A percentile compares a stretch with the other conserved stretches of the same genome.
Conservation (phyloP, 179 eudicot species). For the Nepenthes alata region DNA sequence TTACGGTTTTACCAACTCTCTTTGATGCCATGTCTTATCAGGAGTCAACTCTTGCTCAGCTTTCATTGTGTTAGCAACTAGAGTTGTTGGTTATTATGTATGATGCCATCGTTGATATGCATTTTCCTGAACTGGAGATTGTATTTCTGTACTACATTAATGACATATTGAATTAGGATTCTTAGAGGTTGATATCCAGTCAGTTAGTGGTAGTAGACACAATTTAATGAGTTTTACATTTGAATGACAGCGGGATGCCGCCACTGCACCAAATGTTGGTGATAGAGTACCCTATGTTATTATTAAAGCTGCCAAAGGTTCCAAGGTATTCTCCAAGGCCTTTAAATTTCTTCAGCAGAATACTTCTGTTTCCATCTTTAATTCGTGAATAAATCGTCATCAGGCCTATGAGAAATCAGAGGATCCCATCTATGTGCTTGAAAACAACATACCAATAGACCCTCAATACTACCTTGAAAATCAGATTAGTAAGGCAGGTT, state of each 20-base stretch:
- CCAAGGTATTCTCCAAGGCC: conserved; percentile 50
- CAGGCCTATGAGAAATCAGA: conserved; percentile 99
- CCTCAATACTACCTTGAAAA: conserved; percentile 92
- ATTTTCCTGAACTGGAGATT: too few relatives aligned
- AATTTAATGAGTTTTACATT: background rate
- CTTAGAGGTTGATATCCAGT: too few relatives aligned
- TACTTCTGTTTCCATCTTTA: background rate
- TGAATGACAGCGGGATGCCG: conserved; percentile 80
- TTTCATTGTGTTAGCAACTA: too few relatives aligned
- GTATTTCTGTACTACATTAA: too few relatives aligned
- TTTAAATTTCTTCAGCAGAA: conserved; percentile 5
- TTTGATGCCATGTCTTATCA: too few relatives aligned
- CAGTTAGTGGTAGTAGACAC: too few relatives aligned
- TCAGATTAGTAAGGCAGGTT: conserved; percentile 85
- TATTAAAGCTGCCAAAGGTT: conserved; percentile 94
- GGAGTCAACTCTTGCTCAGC: too few relatives aligned
- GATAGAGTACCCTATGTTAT: conserved; percentile 98
- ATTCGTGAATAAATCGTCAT: conserved; percentile 16
- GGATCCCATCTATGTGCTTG: conserved; percentile 95
- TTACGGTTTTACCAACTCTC: too few relatives aligned
- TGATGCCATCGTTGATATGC: too few relatives aligned
- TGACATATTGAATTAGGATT: too few relatives aligned
- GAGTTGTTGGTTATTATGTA: too few relatives aligned
- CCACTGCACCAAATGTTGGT: conserved; percentile 97
- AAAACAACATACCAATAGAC: conserved; percentile 94